Evolutionary conservation across 2,329 filamentous ascomycete genomes (phyloP).

Genomic region (Scleromitrula shiraiana): DNA sequence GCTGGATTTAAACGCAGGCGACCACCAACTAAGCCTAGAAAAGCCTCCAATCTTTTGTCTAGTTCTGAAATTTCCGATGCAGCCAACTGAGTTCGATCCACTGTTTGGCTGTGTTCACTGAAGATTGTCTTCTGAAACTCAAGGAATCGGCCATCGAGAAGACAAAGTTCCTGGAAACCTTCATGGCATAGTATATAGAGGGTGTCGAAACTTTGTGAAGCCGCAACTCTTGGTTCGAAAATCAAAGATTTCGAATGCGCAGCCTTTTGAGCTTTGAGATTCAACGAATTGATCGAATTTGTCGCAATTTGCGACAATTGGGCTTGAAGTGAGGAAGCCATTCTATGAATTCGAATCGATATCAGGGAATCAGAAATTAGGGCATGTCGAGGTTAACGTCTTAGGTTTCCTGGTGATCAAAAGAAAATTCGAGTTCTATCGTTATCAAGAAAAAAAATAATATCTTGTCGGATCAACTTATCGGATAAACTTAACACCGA

Average conservation of each 20-base stretch:
- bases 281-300: constrained; percentile 81
- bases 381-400: constrained; percentile 7
- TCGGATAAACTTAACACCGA: constrained; percentile 5
- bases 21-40: constrained; percentile 71
- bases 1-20: constrained; percentile 77
- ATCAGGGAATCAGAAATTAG: constrained; percentile 11
- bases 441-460: constrained; percentile 9
- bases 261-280: constrained; percentile 86
- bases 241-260: constrained; percentile 92
- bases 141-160: constrained; percentile 71
- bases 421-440: constrained; percentile 10
- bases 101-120: constrained; percentile 83
- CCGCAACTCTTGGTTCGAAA: constrained; percentile 78
- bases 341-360: constrained; percentile 32
- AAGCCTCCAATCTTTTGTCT: constrained; percentile 69
- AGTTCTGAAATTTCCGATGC: constrained; percentile 73
- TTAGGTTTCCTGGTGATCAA: constrained; percentile 4
- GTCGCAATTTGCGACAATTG: constrained; percentile 90
- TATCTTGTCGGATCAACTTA: neutral
- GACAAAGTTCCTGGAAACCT: constrained; percentile 86
- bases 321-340: constrained; percentile 82
- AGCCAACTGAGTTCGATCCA: constrained; percentile 82
- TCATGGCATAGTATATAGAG: constrained; percentile 81
- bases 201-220: constrained; percentile 81
- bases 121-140: constrained; percentile 74